Percentiles rank a stretch among this genome's conserved stretches.
Evolutionary conservation across 306 rosid genomes (phyloP).

Genomic region (Malus sieversii): DNA sequence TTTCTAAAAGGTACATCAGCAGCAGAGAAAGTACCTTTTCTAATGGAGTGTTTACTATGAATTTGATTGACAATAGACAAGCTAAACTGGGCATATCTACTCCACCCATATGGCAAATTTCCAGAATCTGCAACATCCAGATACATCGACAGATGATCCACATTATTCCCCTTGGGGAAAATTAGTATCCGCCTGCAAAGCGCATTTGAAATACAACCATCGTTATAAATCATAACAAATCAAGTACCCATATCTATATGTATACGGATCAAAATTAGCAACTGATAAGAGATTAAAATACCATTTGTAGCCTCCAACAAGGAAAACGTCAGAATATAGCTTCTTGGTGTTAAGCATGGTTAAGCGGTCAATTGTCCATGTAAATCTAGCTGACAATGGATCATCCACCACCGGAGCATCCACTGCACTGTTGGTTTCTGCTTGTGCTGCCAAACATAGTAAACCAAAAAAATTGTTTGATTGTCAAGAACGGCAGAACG

Average conservation of each 20-base stretch:
- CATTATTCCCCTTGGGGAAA: conserved; percentile 93
- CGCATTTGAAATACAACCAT: background rate
- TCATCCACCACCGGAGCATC: conserved; percentile 53
- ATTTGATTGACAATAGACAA: conserved; percentile 66
- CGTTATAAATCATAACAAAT: conserved; percentile 6
- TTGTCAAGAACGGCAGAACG: background rate
- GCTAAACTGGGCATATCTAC: conserved; percentile 43
- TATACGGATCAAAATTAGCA: background rate
- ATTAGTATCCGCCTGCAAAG: conserved; percentile 51
- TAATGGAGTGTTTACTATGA: conserved; percentile 54
- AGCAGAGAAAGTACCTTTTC: conserved; percentile 54
- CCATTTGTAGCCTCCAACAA: conserved; percentile 61
- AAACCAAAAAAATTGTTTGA: background rate
- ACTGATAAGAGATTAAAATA: conserved; percentile 4
- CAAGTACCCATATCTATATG: background rate
- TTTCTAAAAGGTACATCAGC: background rate
- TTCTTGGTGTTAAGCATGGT: conserved; percentile 48
- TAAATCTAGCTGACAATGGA: conserved; percentile 50
- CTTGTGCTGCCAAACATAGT: conserved; percentile 24
- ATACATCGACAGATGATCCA: conserved; percentile 56
- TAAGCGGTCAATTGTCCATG: conserved; percentile 64
- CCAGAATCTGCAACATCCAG: conserved; percentile 60
- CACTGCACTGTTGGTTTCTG: conserved; percentile 35
- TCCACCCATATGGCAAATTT: conserved; percentile 42
- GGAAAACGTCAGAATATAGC: conserved; percentile 49